These are phyloP conservation scores for Leccinum disarticulatum DNA, from an alignment of 768 basidiomycete genomes.

Conservation along the genomic window DNA sequence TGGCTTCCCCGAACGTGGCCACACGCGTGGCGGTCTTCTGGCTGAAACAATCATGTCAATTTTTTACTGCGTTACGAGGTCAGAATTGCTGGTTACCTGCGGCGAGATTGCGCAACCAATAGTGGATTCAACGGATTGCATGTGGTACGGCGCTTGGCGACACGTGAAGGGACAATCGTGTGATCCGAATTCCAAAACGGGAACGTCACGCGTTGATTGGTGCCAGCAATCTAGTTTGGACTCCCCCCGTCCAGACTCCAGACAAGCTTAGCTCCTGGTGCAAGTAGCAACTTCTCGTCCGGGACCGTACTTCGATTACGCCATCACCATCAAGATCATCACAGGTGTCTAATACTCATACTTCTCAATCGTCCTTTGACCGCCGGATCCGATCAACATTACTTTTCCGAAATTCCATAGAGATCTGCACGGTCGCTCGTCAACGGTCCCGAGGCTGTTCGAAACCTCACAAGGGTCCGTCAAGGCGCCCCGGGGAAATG, in stretches of 20 bases:
- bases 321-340: neutral
- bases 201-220: neutral
- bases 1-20: neutral
- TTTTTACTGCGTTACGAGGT: neutral
- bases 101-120: neutral
- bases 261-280: neutral
- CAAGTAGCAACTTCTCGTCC: neutral
- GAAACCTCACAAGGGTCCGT: neutral
- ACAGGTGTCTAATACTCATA: neutral
- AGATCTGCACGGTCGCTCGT: neutral
- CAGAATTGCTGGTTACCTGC: neutral
- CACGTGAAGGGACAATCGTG: neutral
- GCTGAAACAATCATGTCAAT: neutral
- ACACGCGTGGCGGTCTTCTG: neutral
- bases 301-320: slow-evolving; percentile 1
- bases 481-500: neutral
- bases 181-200: neutral
- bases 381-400: slow-evolving; percentile 1
- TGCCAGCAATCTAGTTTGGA: neutral
- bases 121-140: neutral
- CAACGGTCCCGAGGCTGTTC: neutral
- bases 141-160: neutral
- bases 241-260: neutral
- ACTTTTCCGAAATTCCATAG: neutral
- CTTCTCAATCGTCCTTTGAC: neutral